A percentile compares a stretch with the other conserved stretches of the same genome.
Conservation (phyloP, 441 rosid species). For the Lagerstroemia fauriei region DNA sequence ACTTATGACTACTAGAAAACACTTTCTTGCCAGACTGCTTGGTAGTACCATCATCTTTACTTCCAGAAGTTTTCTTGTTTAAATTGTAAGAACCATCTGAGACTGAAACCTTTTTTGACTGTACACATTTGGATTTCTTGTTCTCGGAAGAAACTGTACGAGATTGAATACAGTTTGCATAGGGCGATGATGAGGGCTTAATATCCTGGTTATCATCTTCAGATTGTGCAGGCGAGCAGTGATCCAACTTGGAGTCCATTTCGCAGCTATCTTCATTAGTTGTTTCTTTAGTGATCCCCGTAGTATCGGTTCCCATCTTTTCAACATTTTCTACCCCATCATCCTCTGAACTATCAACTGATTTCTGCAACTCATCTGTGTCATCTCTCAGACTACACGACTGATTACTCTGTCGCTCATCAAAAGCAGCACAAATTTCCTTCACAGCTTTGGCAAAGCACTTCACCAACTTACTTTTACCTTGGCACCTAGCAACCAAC, state of each 20-base stretch:
- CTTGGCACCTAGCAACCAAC: constrained; percentile 64
- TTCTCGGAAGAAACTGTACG: constrained; percentile 45
- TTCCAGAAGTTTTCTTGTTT: constrained; percentile 42
- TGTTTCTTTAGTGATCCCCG: constrained; percentile 40
- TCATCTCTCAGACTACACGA: constrained; percentile 46
- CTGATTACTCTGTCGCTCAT: constrained; percentile 56
- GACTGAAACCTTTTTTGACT: constrained; percentile 35
- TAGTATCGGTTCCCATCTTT: constrained; percentile 37
- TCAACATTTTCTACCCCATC: constrained; percentile 44
- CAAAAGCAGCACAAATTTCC: constrained; percentile 79
- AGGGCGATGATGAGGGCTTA: constrained; percentile 46
- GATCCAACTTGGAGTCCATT: constrained; percentile 41
- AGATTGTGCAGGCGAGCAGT: constrained; percentile 37
- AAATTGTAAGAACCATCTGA: constrained; percentile 35
- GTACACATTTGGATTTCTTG: constrained; percentile 40
- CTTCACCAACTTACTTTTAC: constrained; percentile 71
- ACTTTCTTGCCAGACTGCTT: constrained; percentile 43
- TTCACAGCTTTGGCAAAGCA: constrained; percentile 76
- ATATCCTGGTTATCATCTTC: constrained; percentile 51
- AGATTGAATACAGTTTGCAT: constrained; percentile 40
- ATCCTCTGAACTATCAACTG: constrained; percentile 46
- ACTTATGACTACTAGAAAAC: constrained; percentile 43
- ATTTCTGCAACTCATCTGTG: constrained; percentile 45
- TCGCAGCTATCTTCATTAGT: constrained; percentile 40
- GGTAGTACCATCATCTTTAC: constrained; percentile 37